phyloP scores from a whole-genome alignment of 2,329 filamentous ascomycete species.

The Xylariaceae sp. region DNA sequence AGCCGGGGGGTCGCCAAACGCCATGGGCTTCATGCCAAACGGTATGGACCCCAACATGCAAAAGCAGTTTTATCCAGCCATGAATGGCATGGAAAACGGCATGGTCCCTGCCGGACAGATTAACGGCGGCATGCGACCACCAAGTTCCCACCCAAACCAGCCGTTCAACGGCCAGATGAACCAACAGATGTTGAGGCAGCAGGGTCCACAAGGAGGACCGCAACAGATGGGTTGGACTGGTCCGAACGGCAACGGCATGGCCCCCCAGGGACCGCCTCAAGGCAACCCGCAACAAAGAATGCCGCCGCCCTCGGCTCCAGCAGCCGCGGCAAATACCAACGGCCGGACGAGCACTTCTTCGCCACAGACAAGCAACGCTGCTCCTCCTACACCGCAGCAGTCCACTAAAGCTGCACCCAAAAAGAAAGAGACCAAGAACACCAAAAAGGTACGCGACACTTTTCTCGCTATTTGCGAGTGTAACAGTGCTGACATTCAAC shows the following conservation, averaged over 20 bases:
- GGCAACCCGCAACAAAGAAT: constrained; percentile 69
- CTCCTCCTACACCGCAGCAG: constrained; percentile 74
- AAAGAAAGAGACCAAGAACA: constrained; percentile 67
- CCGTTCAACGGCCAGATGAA: constrained; percentile 55
- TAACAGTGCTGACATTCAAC: constrained; percentile 30
- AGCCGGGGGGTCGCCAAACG: constrained; percentile 63
- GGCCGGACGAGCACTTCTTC: constrained; percentile 53
- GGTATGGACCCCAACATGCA: constrained; percentile 60
- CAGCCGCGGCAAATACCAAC: constrained; percentile 41
- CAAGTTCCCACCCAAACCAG: constrained; percentile 60
- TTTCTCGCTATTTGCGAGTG: neutral
- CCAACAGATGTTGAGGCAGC: constrained; percentile 53
- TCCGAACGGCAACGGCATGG: constrained; percentile 42
- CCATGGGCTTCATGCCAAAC: constrained; percentile 60
- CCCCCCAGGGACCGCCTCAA: constrained; percentile 52
- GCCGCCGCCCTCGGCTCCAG: constrained; percentile 64
- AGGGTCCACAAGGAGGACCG: constrained; percentile 35
- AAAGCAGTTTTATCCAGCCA: constrained; percentile 56
- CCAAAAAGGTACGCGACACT: constrained; percentile 39
- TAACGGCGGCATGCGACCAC: constrained; percentile 64
- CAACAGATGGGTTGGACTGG: constrained; percentile 45
- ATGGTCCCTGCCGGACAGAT: constrained; percentile 52
- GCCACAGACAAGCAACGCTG: constrained; percentile 60
- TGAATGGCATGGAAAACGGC: constrained; percentile 50
- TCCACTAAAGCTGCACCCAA: constrained; percentile 69